Conservation (phyloP, 2,329 filamentous ascomycete species). For the Pseudogymnoascus sp. region DNA sequence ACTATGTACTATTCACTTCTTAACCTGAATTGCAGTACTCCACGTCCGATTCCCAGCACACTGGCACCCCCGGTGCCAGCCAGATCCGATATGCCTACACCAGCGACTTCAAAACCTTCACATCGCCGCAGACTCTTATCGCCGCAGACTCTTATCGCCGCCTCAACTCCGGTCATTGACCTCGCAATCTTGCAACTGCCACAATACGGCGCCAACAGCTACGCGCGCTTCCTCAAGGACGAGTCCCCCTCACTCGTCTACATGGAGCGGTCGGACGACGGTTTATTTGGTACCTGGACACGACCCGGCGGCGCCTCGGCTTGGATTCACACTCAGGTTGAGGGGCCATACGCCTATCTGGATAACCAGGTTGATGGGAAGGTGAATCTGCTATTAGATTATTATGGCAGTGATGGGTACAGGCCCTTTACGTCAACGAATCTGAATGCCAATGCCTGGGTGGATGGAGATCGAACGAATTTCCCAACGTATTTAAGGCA, state of each 20-base stretch:
- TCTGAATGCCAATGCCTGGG: constrained; percentile 39
- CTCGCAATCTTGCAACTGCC: constrained; percentile 44
- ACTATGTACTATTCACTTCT: not conserved
- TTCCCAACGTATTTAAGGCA: constrained; percentile 43
- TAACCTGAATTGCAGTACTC: constrained; percentile 31
- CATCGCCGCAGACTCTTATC: constrained; percentile 41
- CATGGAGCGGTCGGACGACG: constrained; percentile 38
- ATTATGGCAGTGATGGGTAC: constrained; percentile 40
- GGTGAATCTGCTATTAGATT: constrained; percentile 42
- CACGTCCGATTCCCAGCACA: constrained; percentile 39
- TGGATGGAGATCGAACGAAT: constrained; percentile 31
- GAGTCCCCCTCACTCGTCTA: constrained; percentile 44
- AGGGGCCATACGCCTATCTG: constrained; percentile 37
- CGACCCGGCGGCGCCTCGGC: constrained; percentile 36
- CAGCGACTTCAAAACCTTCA: constrained; percentile 45
- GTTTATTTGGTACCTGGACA: constrained; percentile 44
- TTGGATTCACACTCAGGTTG: constrained; percentile 35
- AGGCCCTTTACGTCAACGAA: constrained; percentile 39
- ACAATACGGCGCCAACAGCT: constrained; percentile 29
- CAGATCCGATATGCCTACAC: constrained; percentile 47
- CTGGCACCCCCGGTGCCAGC: constrained; percentile 35
- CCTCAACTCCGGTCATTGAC: constrained; percentile 41
- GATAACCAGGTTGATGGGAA: constrained; percentile 34
- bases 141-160: constrained; percentile 43
- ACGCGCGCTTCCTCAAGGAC: constrained; percentile 47